phyloP scores from a whole-genome alignment of 2,329 filamentous ascomycete species.

The Neophaeococcomyces aloes region DNA sequence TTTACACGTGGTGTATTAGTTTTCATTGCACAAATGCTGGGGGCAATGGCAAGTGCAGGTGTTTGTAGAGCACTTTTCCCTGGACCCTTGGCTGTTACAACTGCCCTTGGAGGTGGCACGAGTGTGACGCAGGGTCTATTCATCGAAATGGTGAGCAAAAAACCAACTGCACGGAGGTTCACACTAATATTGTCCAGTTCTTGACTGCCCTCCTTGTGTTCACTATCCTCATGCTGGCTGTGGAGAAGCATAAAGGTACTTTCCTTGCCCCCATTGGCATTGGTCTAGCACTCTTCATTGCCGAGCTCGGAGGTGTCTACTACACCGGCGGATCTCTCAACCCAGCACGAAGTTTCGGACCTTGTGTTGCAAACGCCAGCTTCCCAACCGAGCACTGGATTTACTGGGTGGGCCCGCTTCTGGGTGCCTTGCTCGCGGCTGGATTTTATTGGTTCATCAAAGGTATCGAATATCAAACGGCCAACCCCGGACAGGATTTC shows the following conservation, averaged over 20 bases:
- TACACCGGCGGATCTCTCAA: constrained; percentile 41
- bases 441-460: constrained; percentile 41
- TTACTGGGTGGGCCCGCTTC: constrained; percentile 39
- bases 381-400: constrained; percentile 39
- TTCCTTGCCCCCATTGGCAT: constrained; percentile 63
- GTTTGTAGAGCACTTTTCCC: constrained; percentile 50
- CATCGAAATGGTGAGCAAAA: constrained; percentile 42
- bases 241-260: constrained; percentile 63
- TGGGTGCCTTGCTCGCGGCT: constrained; percentile 38
- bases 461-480: constrained; percentile 33
- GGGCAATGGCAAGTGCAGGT: constrained; percentile 48
- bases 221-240: constrained; percentile 58
- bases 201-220: constrained; percentile 54
- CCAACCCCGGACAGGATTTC: constrained; percentile 45
- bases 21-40: constrained; percentile 48
- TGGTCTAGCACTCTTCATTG: constrained; percentile 58
- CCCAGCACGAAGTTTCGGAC: constrained; percentile 39
- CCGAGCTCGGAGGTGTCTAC: constrained; percentile 41
- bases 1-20: constrained; percentile 43
- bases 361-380: constrained; percentile 34
- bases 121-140: constrained; percentile 51
- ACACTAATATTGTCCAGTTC: constrained; percentile 28
- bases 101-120: constrained; percentile 43
- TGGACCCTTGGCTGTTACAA: constrained; percentile 45
- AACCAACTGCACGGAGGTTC: background rate